Evolutionary conservation across 768 basidiomycete genomes (phyloP).

Genomic region (Leccinum subgranulosum): DNA sequence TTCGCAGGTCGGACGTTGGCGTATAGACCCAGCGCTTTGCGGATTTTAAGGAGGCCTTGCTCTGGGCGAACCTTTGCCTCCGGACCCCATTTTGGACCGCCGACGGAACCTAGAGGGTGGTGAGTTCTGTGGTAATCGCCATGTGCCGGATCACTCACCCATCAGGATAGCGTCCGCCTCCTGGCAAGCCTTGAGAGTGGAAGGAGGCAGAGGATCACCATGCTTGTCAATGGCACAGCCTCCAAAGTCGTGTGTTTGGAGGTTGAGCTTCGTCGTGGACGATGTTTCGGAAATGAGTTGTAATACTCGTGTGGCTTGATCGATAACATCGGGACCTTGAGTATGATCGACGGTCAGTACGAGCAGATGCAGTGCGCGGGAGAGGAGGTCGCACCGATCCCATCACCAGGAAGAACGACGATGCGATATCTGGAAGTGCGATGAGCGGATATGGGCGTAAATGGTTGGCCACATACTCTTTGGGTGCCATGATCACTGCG

Average conservation of each 20-base stretch:
- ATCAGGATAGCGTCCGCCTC: slow-evolving; percentile 94
- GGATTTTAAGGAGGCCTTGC: slow-evolving; percentile 79
- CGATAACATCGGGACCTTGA: slow-evolving; percentile 86
- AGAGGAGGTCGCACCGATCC: slow-evolving; percentile 66
- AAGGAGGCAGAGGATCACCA: slow-evolving; percentile 81
- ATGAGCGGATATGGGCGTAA: slow-evolving; percentile 7
- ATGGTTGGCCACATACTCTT: slow-evolving; percentile 38
- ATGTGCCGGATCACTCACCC: slow-evolving; percentile 53
- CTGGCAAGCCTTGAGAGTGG: slow-evolving; percentile 85
- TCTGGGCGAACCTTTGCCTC: slow-evolving; percentile 88
- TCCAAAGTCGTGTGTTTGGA: slow-evolving; percentile 81
- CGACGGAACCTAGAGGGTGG: slow-evolving; percentile 75
- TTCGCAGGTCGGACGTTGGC: slow-evolving; percentile 98
- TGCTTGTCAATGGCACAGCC: slow-evolving; percentile 88
- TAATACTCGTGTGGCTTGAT: slow-evolving; percentile 81
- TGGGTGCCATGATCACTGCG: slow-evolving; percentile 36
- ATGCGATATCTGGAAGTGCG: slow-evolving; percentile 66
- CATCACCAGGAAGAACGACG: slow-evolving; percentile 92
- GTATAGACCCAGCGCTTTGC: slow-evolving; percentile 92
- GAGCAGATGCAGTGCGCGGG: neutral
- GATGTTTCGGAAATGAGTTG: slow-evolving; percentile 63
- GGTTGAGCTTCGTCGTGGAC: slow-evolving; percentile 63
- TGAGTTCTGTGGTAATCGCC: neutral
- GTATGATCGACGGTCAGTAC: neutral
- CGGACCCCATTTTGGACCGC: slow-evolving; percentile 99